phyloP scores from a whole-genome alignment of 495 filamentous ascomycete species.

The Hyaloscypha hepaticicola region DNA sequence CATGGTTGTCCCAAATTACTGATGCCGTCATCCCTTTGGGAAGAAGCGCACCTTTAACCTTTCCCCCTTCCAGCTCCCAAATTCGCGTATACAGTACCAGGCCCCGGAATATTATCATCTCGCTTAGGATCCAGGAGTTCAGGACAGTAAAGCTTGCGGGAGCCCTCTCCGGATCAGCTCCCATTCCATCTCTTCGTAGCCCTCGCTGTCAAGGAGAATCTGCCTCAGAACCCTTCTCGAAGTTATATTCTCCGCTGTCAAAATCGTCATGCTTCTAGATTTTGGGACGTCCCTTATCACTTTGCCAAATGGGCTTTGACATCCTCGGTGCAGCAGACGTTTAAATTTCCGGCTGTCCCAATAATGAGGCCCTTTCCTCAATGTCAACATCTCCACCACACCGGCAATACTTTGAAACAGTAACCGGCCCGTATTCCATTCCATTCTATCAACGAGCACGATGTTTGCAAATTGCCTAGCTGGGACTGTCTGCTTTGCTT shows the following conservation, averaged over 20 bases:
- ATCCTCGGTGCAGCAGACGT: neutral
- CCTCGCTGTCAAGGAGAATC: neutral
- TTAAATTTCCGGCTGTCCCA: neutral
- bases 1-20: constrained; percentile 6
- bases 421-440: no score
- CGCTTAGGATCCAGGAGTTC: no score
- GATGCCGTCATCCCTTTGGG: constrained; percentile 3
- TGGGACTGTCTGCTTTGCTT: neutral
- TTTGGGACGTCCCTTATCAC: neutral
- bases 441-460: neutral
- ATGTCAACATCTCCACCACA: neutral
- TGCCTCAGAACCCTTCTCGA: neutral
- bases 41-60: constrained; percentile 1
- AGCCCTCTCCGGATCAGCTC: neutral
- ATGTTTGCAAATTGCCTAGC: neutral
- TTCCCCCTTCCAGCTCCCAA: neutral
- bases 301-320: neutral
- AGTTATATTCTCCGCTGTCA: constrained; percentile 4
- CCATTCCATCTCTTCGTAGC: neutral
- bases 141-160: neutral
- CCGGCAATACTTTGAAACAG: no score
- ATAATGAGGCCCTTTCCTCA: neutral
- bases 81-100: neutral
- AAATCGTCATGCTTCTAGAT: constrained; percentile 1
- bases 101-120: neutral